Evolutionary conservation across 805 yeast species (phyloP).

Genomic region (Teunomyces barrocoloradensis): DNA sequence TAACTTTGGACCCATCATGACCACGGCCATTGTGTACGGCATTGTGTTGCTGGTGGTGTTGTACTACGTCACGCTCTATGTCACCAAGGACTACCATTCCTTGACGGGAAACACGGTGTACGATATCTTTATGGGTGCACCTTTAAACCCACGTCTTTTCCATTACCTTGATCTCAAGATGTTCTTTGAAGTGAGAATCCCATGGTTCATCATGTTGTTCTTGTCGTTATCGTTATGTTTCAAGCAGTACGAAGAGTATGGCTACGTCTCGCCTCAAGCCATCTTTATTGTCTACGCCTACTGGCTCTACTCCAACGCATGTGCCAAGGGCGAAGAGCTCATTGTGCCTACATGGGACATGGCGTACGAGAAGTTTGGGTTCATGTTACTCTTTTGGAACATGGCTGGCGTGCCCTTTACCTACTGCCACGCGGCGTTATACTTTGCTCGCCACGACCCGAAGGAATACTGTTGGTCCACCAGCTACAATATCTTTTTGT

Average conservation of each 20-base stretch:
- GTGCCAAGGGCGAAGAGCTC: conserved; percentile 96
- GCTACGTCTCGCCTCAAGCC: conserved; percentile 75
- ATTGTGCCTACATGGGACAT: conserved; percentile 99
- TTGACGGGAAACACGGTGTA: conserved; percentile 90
- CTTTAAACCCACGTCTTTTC: conserved; percentile 93
- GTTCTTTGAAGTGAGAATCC: conserved; percentile 96
- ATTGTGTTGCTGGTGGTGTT: conserved; percentile 63
- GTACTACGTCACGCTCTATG: conserved; percentile 63
- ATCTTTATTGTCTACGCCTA: conserved; percentile 75
- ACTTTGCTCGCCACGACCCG: conserved; percentile 79
- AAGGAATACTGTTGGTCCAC: conserved; percentile 73
- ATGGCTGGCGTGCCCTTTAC: conserved; percentile 99
- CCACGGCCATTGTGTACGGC: conserved; percentile 83
- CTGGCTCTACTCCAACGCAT: conserved; percentile 94
- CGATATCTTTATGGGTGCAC: conserved; percentile 96
- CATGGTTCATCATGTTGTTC: conserved; percentile 90
- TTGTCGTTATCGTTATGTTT: conserved; percentile 70
- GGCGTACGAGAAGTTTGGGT: conserved; percentile 99
- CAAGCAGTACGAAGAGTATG: conserved; percentile 79
- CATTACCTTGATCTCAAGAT: conserved; percentile 83
- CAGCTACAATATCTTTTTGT: conserved; percentile 55
- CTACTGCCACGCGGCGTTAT: conserved; percentile 90
- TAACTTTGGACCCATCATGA: conserved; percentile 87
- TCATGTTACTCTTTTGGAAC: conserved; percentile 98
- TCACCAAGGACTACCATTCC: conserved; percentile 77